Evolutionary conservation across 768 basidiomycete species (phyloP), one percentile per base, ranked within the genome.

Genomic region (Phaeotremella skinneri): DNA sequence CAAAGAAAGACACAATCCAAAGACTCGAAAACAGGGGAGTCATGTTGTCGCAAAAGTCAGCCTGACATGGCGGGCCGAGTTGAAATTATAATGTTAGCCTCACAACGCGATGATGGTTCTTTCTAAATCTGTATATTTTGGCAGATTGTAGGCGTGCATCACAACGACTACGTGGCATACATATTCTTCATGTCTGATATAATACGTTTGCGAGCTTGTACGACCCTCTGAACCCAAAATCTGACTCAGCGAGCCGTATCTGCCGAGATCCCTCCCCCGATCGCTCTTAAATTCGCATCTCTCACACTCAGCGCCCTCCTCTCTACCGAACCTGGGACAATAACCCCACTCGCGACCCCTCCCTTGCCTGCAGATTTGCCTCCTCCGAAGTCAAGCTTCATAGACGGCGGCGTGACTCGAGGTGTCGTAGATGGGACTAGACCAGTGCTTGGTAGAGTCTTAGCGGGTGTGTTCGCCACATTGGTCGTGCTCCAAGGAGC

Each of bases 261-360:
- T 37, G 37, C 50, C 23, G 45, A 14, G 41, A 48, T 48, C 9
- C 34, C 34, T 17, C 34, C 34, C 7, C 34, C 34, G 7, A 32
- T 21, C 5, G 23, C 14, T 31, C 23, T 34, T 11, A 31, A 4
- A 43, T 61, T 61, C 29, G 47, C 54, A 56, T 61, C 59, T 39
- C 54, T 49, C 54, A 26, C 30, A 7, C 39, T 29, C 55, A 61
- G 45, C 4, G 49, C 59, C 26, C 39, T 48, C 14, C 59, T 30
- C 23, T 53, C 52, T 47, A 7, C 56, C 16, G 49, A 9, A 32
- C 23, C 37, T 9, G 21, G n/a, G n/a, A 27, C 34, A 7, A 21
- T 34, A 9, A 7, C 4, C 14, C 6, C 30, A 34, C n/a, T 51
- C 14, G 27, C 16, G 49, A 26, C 14, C 49, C 14, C 25, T 5